Percentiles rank a stretch among this genome's conserved stretches.
Conservation (phyloP, 805 yeast genomes). For the Saccharomycopsis lassenensis region DNA sequence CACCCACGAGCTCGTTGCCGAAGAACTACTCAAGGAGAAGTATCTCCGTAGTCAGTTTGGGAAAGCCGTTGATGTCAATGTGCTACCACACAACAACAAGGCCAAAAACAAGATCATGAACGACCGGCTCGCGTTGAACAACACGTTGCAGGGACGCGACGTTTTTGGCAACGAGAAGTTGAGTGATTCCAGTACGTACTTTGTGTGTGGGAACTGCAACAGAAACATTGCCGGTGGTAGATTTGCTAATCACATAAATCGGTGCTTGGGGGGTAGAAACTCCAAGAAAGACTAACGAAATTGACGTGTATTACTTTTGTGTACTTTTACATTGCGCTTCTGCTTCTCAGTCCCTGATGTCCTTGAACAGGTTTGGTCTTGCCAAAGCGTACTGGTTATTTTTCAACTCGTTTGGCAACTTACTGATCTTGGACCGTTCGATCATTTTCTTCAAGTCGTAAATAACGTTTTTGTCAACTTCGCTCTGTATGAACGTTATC, state of each 20-base stretch:
- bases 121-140: slow-evolving; percentile 8
- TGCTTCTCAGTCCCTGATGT: slow-evolving; percentile 14
- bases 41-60: slow-evolving; percentile 25
- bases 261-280: slow-evolving; percentile 68
- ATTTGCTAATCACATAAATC: slow-evolving; percentile 86
- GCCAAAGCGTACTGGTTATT: slow-evolving; percentile 15
- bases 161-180: slow-evolving; percentile 41
- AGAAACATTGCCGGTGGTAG: slow-evolving; percentile 84
- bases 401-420: slow-evolving; percentile 14
- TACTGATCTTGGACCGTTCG: slow-evolving; percentile 12
- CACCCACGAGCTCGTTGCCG: slow-evolving; percentile 25
- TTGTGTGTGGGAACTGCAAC: slow-evolving; percentile 70
- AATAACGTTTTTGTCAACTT: slow-evolving; percentile 41
- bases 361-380: slow-evolving; percentile 13
- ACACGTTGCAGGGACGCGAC: slow-evolving; percentile 24
- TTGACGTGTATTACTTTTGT: neutral
- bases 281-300: slow-evolving; percentile 15
- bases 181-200: slow-evolving; percentile 48
- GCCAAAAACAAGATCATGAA: slow-evolving; percentile 11
- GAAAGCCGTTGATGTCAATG: slow-evolving; percentile 19
- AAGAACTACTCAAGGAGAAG: slow-evolving; percentile 26
- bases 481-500: slow-evolving; percentile 54
- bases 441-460: slow-evolving; percentile 24
- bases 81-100: slow-evolving; percentile 6
- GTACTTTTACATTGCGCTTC: neutral